Evolutionary conservation across 768 basidiomycete genomes (phyloP), one percentile per base, ranked within the genome.

Genomic region (Russula sp.): DNA sequence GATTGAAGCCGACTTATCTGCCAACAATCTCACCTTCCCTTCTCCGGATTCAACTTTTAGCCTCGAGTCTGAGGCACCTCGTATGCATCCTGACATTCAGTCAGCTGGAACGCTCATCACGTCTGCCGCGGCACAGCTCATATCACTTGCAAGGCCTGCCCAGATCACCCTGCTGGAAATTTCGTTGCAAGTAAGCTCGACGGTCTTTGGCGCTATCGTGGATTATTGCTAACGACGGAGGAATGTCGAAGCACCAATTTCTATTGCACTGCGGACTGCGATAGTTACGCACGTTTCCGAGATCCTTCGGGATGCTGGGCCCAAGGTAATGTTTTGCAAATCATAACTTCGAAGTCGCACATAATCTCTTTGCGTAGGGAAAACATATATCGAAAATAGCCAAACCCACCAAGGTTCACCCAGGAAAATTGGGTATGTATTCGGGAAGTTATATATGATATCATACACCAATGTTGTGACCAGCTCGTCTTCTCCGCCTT

Each of bases 331-430:
- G 18, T 38, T 9, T 1, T 40, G 40, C 1, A 9, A 44, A 44
- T 9, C 24, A 36, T 3, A 24, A 44, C n/a, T 14, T 10, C 44
- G 4, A 22, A 3, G n/a, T 28, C 24, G 5, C 9, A n/a, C n/a
- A n/a, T 7, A 26, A 11, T 6, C 6, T 24, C 18, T 32, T 54
- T 22, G 36, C 34, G 2, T 62, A 76, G 76, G 78, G 78, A 0
- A 59, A 77, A 28, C 78, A n/a, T 40, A 70, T 74, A 18, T 63
- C 72, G 10, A 76, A 78, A 10, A 78, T 80, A 49, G 76, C 74
- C 13, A 69, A 67, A 24, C 74, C 72, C 28, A 73, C 71, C 55
- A 67, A 66, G 3, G 69, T 76, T 55, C 72, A 76, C 52, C 57
- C 74, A 1, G 58, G 66, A 28, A 77, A 77, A 63, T 68, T 80